Conservation (phyloP, 345 rosid species). For the Capsella bursapastoris region DNA sequence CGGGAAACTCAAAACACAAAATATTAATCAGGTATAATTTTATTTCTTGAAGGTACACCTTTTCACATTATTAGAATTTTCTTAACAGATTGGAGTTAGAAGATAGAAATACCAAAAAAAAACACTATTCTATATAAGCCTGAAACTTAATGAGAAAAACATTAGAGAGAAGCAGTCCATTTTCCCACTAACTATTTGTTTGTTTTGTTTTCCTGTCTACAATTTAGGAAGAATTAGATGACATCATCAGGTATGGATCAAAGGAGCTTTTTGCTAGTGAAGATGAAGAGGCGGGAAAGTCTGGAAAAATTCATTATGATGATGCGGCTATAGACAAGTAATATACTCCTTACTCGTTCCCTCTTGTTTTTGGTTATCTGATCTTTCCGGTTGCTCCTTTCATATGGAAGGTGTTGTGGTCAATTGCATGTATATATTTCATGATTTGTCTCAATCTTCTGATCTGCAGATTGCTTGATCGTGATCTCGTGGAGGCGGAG, state of each 20-base stretch:
- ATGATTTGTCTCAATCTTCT: constrained; percentile 19
- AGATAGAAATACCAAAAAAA: constrained; percentile 6
- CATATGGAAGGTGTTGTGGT: not conserved
- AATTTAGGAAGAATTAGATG: constrained; percentile 92
- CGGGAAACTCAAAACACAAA: constrained; percentile 95
- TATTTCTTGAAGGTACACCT: constrained; percentile 4
- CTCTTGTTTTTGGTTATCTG: constrained; percentile 7
- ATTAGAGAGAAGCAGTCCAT: constrained; percentile 3
- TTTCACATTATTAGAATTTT: constrained; percentile 16
- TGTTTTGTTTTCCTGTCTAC: constrained; percentile 32
- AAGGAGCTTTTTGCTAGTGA: constrained; percentile 97
- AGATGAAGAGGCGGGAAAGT: constrained; percentile 93
- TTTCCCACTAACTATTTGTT: constrained; percentile 17
- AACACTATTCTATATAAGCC: constrained; percentile 17
- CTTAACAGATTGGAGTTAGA: constrained; percentile 7
- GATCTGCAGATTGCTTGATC: constrained; percentile 81
- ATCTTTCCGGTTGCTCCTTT: not conserved
- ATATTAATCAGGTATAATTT: constrained; percentile 83
- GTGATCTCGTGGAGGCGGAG: constrained; percentile 81
- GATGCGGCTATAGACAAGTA: constrained; percentile 94
- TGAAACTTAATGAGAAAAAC: constrained; percentile 19
- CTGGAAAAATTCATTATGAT: constrained; percentile 97
- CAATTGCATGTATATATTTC: constrained; percentile 10
- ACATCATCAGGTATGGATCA: constrained; percentile 96
- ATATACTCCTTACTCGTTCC: constrained; percentile 29